Evolutionary conservation across 345 rosid genomes (phyloP).

Genomic region (Clarkia xantiana): DNA sequence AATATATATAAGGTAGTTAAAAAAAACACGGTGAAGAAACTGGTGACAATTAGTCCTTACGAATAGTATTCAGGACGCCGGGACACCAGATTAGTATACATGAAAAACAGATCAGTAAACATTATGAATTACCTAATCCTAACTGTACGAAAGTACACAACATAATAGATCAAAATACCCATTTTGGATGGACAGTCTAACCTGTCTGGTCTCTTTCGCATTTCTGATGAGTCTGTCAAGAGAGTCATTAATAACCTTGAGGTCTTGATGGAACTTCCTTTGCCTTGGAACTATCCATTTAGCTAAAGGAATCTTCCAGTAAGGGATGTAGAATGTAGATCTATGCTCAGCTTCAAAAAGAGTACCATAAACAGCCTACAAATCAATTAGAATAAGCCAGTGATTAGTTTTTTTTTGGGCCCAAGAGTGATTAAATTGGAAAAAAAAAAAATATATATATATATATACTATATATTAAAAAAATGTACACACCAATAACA

Average conservation of each 20-base stretch:
- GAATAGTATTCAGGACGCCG: too few species aligned
- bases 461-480: too few species aligned
- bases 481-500: too few species aligned
- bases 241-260: slow-evolving; percentile 81
- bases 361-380: slow-evolving; percentile 88
- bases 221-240: slow-evolving; percentile 84
- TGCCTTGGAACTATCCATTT: slow-evolving; percentile 90
- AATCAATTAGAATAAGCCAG: too few species aligned
- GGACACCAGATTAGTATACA: too few species aligned
- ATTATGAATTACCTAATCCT: too few species aligned
- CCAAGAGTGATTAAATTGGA: neutral
- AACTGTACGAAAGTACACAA: too few species aligned
- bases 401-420: neutral
- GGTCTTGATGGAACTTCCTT: slow-evolving; percentile 65
- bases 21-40: too few species aligned
- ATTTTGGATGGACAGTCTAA: slow-evolving; percentile 5
- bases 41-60: too few species aligned
- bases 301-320: slow-evolving; percentile 87
- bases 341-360: slow-evolving; percentile 98
- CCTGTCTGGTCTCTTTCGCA: slow-evolving; percentile 93
- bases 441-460: neutral
- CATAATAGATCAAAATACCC: too few species aligned
- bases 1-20: too few species aligned
- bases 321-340: slow-evolving; percentile 87
- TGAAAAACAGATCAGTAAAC: too few species aligned